Evolutionary conservation across 169 alveolate species (phyloP).

Genomic region (Cryptosporidium bovis): DNA sequence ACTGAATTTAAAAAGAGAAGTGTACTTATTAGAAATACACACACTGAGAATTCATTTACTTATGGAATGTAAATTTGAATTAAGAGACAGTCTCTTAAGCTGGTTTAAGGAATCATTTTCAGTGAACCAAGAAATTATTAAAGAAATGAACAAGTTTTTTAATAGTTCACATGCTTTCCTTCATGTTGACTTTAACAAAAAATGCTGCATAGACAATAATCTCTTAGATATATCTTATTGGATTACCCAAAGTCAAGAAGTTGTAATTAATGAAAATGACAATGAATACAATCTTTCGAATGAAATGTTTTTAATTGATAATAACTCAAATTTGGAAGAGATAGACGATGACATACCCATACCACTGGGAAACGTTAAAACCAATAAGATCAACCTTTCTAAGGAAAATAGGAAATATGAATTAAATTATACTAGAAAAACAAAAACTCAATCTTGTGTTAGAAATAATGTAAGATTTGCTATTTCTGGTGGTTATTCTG

Average conservation of each 20-base stretch:
- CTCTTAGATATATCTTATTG: background rate
- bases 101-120: background rate
- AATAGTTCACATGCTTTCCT: background rate
- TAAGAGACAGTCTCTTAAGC: background rate
- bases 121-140: background rate
- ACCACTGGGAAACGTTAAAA: background rate
- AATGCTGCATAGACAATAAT: background rate
- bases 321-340: background rate
- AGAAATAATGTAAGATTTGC: constrained; percentile 14
- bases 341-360: background rate
- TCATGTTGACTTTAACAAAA: background rate
- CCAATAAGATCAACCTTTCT: background rate
- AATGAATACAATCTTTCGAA: background rate
- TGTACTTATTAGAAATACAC: background rate
- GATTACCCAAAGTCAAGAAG: background rate
- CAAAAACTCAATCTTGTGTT: background rate
- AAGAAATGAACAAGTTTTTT: background rate
- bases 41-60: background rate
- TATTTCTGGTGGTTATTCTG: background rate
- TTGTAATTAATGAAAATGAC: background rate
- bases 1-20: background rate
- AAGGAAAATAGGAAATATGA: background rate
- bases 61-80: background rate
- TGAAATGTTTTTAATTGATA: background rate
- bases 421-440: background rate